Conservation (phyloP, 768 basidiomycete genomes). For the Stropharia rugosoannulata region DNA sequence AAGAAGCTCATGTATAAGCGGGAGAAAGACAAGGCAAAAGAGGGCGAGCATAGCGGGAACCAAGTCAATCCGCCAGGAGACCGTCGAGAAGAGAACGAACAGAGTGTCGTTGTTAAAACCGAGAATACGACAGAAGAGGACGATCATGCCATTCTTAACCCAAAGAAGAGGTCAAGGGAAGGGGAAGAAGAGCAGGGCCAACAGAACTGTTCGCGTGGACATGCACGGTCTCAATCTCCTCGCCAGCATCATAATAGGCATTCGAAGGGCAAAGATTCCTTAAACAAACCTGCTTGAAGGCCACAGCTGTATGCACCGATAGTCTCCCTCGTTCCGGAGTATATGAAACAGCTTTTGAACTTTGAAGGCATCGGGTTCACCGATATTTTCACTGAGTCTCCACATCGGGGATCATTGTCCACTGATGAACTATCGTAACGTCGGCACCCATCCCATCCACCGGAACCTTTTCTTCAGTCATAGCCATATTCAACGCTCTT, state of each 20-base stretch:
- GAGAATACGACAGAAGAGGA: constrained; percentile 10
- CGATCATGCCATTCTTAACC: constrained; percentile 1
- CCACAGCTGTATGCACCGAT: too few relatives aligned
- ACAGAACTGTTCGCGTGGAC: background rate
- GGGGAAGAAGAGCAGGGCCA: constrained; percentile 7
- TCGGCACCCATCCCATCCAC: too few relatives aligned
- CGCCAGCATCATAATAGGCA: constrained; percentile 7
- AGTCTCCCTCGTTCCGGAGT: too few relatives aligned
- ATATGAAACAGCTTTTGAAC: too few relatives aligned
- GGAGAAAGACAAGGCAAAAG: constrained; percentile 53
- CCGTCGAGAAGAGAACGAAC: constrained; percentile 35
- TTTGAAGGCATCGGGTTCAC: too few relatives aligned
- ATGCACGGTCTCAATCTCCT: constrained; percentile 35
- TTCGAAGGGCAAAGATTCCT: background rate
- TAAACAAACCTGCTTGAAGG: too few relatives aligned
- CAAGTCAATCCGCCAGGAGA: constrained; percentile 36
- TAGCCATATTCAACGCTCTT: too few relatives aligned
- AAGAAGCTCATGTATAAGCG: constrained; percentile 89
- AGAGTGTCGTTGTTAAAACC: background rate
- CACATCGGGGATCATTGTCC: too few relatives aligned
- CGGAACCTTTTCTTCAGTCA: too few relatives aligned
- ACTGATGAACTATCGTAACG: too few relatives aligned
- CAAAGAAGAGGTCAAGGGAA: constrained; percentile 15
- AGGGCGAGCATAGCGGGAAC: background rate
- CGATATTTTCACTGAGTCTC: too few relatives aligned